Evolutionary conservation across 768 basidiomycete genomes (phyloP), one percentile per base, ranked within the genome.

Genomic region (Hygrocybe punicea): DNA sequence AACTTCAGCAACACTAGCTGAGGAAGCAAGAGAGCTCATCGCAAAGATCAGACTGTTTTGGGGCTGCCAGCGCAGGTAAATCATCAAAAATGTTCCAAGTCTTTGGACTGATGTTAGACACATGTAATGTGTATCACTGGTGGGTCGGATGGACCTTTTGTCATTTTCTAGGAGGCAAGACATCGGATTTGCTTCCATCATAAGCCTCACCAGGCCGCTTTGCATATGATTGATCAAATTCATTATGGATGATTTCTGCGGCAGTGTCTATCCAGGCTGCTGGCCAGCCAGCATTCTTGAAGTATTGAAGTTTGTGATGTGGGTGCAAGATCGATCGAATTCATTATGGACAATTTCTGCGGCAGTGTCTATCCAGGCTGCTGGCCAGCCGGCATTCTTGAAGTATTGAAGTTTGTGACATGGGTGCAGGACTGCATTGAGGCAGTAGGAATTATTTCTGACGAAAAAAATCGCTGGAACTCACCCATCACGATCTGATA

Each of bases 391-490:
- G n/a, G n/a, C n/a, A n/a, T n/a, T n/a, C n/a, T n/a, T n/a, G n/a
- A n/a, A n/a, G n/a, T n/a, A n/a, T n/a, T n/a, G n/a, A n/a, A n/a
- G n/a, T n/a, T n/a, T n/a, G n/a, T n/a, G n/a, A n/a, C n/a, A n/a
- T 2, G 72, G 74, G 57, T 76, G 71, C 6, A 76, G 67, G 17
- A 75, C 73, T 76, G 36, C 2, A 39, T 24, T 16, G 6, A 8
- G 33, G 17, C 35, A 40, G n/a, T 4, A 21, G 17, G 16, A 14
- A 8, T 35, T n/a, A 8, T 11, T 19, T 17, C 10, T 16, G n/a
- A 7, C 4, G n/a, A 14, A 19, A 39, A 4, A 23, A 21, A 14
- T 23, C 10, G 44, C 17, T n/a, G n/a, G n/a, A 19, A 42, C 2
- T 72, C 68, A 69, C 68, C 54, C 63, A 68, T 66, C 1, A 65